Evolutionary conservation across 441 rosid species (phyloP).

Genomic region (Omphalea diandra): DNA sequence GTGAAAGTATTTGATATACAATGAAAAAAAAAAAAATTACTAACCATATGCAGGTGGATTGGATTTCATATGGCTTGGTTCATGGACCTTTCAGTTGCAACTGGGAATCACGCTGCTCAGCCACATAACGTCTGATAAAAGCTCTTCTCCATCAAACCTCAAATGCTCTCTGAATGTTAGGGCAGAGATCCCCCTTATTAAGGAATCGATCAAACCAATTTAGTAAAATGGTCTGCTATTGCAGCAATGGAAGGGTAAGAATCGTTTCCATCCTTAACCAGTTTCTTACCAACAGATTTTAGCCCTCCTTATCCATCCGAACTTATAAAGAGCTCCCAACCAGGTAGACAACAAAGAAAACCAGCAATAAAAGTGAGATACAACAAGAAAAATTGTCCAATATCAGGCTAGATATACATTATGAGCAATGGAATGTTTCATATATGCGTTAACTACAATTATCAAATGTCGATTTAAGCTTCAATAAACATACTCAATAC

Average conservation of each 20-base stretch:
- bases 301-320: slow-evolving; percentile 88
- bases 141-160: slow-evolving; percentile 98
- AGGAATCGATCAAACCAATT: slow-evolving; percentile 84
- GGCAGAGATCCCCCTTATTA: slow-evolving; percentile 80
- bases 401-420: too few relatives aligned
- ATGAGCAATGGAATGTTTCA: too few relatives aligned
- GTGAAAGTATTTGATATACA: slow-evolving; percentile 6
- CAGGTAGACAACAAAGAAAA: slow-evolving; percentile 68
- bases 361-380: too few relatives aligned
- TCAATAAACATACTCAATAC: too few relatives aligned
- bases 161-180: slow-evolving; percentile 84
- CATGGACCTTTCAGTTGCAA: slow-evolving; percentile 45
- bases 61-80: background rate
- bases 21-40: slow-evolving; percentile 18
- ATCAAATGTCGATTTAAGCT: too few relatives aligned
- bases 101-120: slow-evolving; percentile 47
- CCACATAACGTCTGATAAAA: slow-evolving; percentile 52
- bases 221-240: slow-evolving; percentile 74
- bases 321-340: slow-evolving; percentile 86
- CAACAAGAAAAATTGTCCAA: too few relatives aligned
- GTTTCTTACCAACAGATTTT: slow-evolving; percentile 71
- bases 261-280: slow-evolving; percentile 90
- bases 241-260: slow-evolving; percentile 71
- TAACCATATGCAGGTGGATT: slow-evolving; percentile 25
- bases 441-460: too few relatives aligned